phyloP scores from a whole-genome alignment of 2,329 filamentous ascomycete genomes.

The Talaromyces sp. region DNA sequence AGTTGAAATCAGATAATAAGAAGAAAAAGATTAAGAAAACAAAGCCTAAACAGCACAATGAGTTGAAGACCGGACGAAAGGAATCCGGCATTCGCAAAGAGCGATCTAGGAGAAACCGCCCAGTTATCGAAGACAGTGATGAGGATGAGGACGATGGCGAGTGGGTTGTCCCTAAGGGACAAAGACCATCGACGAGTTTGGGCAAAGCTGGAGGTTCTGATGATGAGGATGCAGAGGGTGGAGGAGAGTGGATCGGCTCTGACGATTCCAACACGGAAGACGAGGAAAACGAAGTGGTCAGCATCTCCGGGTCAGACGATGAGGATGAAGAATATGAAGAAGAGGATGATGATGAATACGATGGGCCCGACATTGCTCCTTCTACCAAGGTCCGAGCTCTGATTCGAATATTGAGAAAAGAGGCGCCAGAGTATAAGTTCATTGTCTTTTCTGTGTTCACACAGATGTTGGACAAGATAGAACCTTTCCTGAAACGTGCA shows the following conservation, averaged over 20 bases:
- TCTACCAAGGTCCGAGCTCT: conserved; percentile 92
- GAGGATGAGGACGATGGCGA: conserved; percentile 60
- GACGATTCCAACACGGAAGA: conserved; percentile 59
- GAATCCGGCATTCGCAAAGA: conserved; percentile 19
- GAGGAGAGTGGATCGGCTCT: conserved; percentile 70
- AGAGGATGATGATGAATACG: conserved; percentile 33
- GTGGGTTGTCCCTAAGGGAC: conserved; percentile 70
- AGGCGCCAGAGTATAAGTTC: conserved; percentile 81
- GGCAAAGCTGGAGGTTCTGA: conserved; percentile 78
- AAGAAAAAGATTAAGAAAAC: conserved; percentile 38
- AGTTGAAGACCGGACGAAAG: not conserved
- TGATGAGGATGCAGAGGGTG: conserved; percentile 82
- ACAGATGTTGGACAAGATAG: conserved; percentile 92
- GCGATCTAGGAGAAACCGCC: conserved; percentile 36
- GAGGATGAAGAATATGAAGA: conserved; percentile 34
- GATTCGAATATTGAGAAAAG: conserved; percentile 70
- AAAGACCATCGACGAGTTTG: conserved; percentile 55
- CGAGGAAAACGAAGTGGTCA: conserved; percentile 19
- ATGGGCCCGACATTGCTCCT: conserved; percentile 40
- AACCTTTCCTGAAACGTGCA: conserved; percentile 75
- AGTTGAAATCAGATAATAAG: conserved; percentile 38
- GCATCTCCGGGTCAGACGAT: conserved; percentile 19
- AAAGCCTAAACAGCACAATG: conserved; percentile 24
- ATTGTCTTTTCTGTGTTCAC: conserved; percentile 99
- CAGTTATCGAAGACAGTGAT: conserved; percentile 49